Evolutionary conservation across 345 rosid species (phyloP), one percentile per base, ranked within the genome.

Genomic region (Eucalyptus cladocalyx): DNA sequence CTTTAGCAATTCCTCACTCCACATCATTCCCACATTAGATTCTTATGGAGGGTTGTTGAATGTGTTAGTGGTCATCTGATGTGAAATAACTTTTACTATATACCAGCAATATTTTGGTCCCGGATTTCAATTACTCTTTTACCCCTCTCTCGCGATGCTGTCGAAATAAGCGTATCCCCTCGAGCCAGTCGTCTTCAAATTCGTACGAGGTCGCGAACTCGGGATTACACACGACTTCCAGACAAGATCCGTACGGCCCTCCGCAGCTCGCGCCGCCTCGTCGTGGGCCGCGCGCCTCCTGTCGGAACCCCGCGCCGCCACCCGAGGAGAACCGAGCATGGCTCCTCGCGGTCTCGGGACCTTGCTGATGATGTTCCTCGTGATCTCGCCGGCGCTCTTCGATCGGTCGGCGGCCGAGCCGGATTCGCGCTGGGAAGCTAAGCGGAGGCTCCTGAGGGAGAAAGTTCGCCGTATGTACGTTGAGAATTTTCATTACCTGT

Each of bases 391-490:
- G 49, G 62, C 85, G 76, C 88, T 91, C 51, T 80, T 93, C 89
- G 43, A 89, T 28, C 90, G 88, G 42, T 94, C 93, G 21, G 69
- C 45, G 58, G 91, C 95, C 85, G 91, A 87, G 42, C 62, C 87
- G 28, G 93, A 96, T 93, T 89, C 91, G 88, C 95, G 86, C 89
- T 95, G 90, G 95, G 91, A 92, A 18, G 93, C 94, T 87, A 96
- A 93, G 95, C 94, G 94, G 97, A 92, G 89, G 72, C 94, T 88
- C 69, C 91, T 97, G 97, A 94, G 96, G 72, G 98, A 95, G 88
- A 94, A 96, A 96, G 98, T 97, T 86, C 96, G 98, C 89, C 87
- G 93, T 91, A 97, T 97, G 99, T 97, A 94, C 90, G 96, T 72
- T 37, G 54, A 42, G 28, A 81, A 28, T 28, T 53, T 62, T 87